phyloP scores from a whole-genome alignment of 2,329 filamentous ascomycete species.

The Cladophialophora immunda region DNA sequence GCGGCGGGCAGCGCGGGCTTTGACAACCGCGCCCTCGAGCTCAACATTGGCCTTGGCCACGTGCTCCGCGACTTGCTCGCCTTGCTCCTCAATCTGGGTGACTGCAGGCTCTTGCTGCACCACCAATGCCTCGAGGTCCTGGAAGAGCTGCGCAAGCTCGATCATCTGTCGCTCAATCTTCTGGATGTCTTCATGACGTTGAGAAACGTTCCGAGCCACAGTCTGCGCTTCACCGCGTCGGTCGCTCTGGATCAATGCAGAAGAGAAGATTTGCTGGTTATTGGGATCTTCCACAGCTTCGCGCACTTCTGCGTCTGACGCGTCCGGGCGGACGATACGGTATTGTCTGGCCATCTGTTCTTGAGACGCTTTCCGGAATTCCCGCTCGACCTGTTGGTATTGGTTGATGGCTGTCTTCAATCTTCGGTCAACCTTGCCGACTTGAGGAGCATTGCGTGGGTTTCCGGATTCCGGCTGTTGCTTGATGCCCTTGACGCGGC shows the following conservation, averaged over 20 bases:
- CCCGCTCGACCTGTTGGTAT: constrained; percentile 81
- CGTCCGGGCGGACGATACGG: constrained; percentile 85
- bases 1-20: constrained; percentile 79
- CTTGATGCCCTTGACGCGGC: constrained; percentile 83
- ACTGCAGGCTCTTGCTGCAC: constrained; percentile 86
- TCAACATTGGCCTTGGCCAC: constrained; percentile 85
- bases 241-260: constrained; percentile 70
- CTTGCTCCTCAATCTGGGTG: constrained; percentile 83
- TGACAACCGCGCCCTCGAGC: constrained; percentile 81
- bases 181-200: constrained; percentile 84
- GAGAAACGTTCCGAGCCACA: constrained; percentile 79
- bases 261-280: constrained; percentile 79
- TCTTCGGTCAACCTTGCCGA: constrained; percentile 79
- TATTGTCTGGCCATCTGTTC: constrained; percentile 90
- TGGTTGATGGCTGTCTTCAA: constrained; percentile 82
- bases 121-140: constrained; percentile 85
- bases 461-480: constrained; percentile 77
- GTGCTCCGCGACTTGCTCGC: constrained; percentile 83
- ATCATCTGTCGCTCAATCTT: constrained; percentile 93
- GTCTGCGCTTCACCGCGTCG: constrained; percentile 82
- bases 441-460: constrained; percentile 78
- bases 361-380: constrained; percentile 80
- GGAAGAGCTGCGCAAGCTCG: constrained; percentile 85
- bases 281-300: constrained; percentile 76
- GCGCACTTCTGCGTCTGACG: constrained; percentile 78